Percentiles rank a stretch among this genome's conserved stretches.
Conservation (phyloP, 2,329 filamentous ascomycete genomes). For the Aspergillus vadensis region DNA sequence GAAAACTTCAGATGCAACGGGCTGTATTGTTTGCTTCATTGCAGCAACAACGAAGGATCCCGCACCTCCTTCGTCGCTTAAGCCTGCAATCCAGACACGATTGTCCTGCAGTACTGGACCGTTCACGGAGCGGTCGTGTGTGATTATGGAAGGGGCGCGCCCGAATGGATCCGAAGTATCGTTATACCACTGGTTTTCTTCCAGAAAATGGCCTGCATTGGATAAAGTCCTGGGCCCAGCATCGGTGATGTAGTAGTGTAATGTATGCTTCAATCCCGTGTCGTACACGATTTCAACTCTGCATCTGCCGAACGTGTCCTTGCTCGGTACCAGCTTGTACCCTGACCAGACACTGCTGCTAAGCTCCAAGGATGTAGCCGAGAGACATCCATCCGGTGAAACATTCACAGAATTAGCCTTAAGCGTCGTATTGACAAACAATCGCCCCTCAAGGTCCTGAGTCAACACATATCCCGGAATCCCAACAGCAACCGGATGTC, state of each 20-base stretch:
- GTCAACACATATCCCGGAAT: slow-evolving; percentile 56
- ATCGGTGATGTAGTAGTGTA: slow-evolving; percentile 61
- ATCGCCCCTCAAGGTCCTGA: slow-evolving; percentile 47
- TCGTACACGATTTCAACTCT: slow-evolving; percentile 53
- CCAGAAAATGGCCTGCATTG: slow-evolving; percentile 57
- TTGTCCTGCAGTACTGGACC: slow-evolving; percentile 47
- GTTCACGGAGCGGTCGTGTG: slow-evolving; percentile 51
- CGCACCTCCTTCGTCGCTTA: slow-evolving; percentile 62
- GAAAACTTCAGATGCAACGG: slow-evolving; percentile 51
- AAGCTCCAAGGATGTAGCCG: neutral
- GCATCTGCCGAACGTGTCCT: slow-evolving; percentile 53
- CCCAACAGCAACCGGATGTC: slow-evolving; percentile 25
- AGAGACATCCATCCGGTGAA: neutral
- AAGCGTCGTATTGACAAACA: slow-evolving; percentile 41
- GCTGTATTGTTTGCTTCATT: slow-evolving; percentile 58
- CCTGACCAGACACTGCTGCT: slow-evolving; percentile 24
- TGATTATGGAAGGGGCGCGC: slow-evolving; percentile 58
- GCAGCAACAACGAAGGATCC: slow-evolving; percentile 58
- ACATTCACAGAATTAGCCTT: neutral
- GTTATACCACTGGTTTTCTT: slow-evolving; percentile 56
- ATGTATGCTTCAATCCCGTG: slow-evolving; percentile 52
- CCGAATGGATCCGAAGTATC: slow-evolving; percentile 57
- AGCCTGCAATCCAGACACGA: slow-evolving; percentile 61
- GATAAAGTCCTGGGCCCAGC: slow-evolving; percentile 46
- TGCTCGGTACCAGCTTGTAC: slow-evolving; percentile 43